Evolutionary conservation across 164 flowering plant species (phyloP).

Genomic region (Magnolia sinica): DNA sequence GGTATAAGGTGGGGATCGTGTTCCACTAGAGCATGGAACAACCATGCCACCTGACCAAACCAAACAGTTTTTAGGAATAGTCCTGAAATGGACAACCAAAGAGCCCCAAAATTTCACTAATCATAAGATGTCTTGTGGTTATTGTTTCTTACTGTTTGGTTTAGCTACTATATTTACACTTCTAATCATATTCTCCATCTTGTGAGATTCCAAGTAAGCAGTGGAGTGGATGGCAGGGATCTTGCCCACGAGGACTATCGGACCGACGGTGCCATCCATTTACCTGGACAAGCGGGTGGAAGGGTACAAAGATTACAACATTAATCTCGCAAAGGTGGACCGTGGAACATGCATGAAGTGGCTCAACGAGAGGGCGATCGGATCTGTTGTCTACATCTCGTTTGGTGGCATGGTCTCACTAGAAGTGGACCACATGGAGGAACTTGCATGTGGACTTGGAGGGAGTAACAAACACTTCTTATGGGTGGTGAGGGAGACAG

Average conservation of each 20-base stretch:
- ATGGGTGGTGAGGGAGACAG: slow-evolving; percentile 18
- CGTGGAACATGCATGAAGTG: slow-evolving; percentile 22
- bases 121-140: too few species aligned
- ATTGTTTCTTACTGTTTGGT: too few species aligned
- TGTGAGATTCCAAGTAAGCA: slow-evolving; percentile 50
- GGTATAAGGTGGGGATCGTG: too few species aligned
- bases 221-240: slow-evolving; percentile 24
- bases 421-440: slow-evolving; percentile 30
- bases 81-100: too few species aligned
- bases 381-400: slow-evolving; percentile 40
- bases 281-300: slow-evolving; percentile 31
- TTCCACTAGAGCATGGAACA: too few species aligned
- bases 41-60: too few species aligned
- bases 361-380: slow-evolving; percentile 24
- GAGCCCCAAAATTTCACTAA: too few species aligned
- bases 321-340: slow-evolving; percentile 24
- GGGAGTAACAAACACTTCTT: slow-evolving; percentile 3
- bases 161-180: too few species aligned
- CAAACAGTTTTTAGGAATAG: too few species aligned
- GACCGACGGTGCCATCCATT: slow-evolving; percentile 43
- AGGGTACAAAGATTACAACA: slow-evolving; percentile 28
- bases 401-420: slow-evolving; percentile 36
- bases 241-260: slow-evolving; percentile 23
- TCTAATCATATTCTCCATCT: slow-evolving; percentile 4
- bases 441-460: slow-evolving; percentile 19